These are phyloP conservation scores for Brassica nigra DNA, from an alignment of 345 rosid species.

Conservation along the genomic window DNA sequence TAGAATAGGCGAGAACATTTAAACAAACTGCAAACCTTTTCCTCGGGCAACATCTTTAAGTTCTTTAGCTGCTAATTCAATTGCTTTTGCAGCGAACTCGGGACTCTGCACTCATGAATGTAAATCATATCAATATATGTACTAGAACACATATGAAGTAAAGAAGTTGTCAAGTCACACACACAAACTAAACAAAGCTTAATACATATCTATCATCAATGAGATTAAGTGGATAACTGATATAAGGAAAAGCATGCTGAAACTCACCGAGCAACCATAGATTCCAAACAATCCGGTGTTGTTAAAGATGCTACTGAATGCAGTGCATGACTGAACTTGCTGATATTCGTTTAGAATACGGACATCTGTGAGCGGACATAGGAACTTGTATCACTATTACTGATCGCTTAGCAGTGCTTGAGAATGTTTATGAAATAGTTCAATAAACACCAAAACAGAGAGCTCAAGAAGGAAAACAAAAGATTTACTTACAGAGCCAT, in stretches of 20 bases:
- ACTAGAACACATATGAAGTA: not conserved
- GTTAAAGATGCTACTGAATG: slow-evolving; percentile 73
- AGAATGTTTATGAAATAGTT: not conserved
- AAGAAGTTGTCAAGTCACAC: slow-evolving; percentile 4
- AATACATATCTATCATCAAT: not conserved
- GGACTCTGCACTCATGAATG: slow-evolving; percentile 46
- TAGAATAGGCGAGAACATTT: not conserved
- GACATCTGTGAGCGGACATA: slow-evolving; percentile 52
- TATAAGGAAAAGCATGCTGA: slow-evolving; percentile 7
- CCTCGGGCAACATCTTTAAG: slow-evolving; percentile 55
- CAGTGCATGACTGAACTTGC: slow-evolving; percentile 66
- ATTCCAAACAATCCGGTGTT: slow-evolving; percentile 72
- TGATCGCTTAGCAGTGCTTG: not conserved
- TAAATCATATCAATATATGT: not conserved
- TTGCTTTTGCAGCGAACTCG: slow-evolving; percentile 55
- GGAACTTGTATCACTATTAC: slow-evolving; percentile 8
- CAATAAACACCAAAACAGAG: not conserved
- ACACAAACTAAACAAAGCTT: not conserved
- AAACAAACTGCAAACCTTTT: slow-evolving; percentile 47
- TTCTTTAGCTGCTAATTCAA: slow-evolving; percentile 61
- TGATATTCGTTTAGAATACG: slow-evolving; percentile 56
- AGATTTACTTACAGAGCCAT: slow-evolving; percentile 68
- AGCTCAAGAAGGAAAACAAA: not conserved
- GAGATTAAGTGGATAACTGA: not conserved
- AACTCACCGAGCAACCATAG: slow-evolving; percentile 68